Percentiles rank a stretch among this genome's conserved stretches.
Evolutionary conservation across 2,329 filamentous ascomycete species (phyloP).

Genomic region (Colletotrichum sp.): DNA sequence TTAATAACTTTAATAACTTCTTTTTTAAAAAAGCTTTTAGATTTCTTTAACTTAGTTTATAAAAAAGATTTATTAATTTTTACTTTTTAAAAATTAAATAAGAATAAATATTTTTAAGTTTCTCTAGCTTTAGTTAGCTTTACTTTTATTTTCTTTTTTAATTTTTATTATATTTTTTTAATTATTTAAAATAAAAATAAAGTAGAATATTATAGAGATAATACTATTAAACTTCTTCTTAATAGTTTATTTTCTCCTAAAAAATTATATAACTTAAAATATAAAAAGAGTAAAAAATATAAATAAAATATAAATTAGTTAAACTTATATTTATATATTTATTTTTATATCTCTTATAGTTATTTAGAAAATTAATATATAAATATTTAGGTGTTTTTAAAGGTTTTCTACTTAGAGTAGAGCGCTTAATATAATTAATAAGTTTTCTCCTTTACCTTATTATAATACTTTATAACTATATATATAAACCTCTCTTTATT

Average conservation of each 20-base stretch:
- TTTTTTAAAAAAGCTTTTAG: background rate
- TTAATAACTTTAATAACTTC: background rate
- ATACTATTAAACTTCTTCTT: background rate
- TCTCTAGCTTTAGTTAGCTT: fast-evolving
- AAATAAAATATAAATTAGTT: no score
- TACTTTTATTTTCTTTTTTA: background rate
- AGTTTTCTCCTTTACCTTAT: no score
- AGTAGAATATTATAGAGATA: fast-evolving
- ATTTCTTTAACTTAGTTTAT: background rate
- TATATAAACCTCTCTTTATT: no score
- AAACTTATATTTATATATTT: no score
- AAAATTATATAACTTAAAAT: background rate
- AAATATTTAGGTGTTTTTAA: no score
- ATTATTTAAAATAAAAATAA: background rate
- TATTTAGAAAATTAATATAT: background rate
- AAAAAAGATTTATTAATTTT: background rate
- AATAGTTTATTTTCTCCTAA: background rate
- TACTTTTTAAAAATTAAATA: background rate
- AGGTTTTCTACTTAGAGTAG: no score
- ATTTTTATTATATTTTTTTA: background rate
- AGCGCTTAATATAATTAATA: no score
- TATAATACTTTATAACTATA: no score
- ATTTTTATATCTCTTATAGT: background rate
- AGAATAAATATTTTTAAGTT: background rate
- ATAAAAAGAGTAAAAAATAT: no score